Evolutionary conservation across 208 protist species (phyloP).

Genomic region (Tritrichomonas musculus): DNA sequence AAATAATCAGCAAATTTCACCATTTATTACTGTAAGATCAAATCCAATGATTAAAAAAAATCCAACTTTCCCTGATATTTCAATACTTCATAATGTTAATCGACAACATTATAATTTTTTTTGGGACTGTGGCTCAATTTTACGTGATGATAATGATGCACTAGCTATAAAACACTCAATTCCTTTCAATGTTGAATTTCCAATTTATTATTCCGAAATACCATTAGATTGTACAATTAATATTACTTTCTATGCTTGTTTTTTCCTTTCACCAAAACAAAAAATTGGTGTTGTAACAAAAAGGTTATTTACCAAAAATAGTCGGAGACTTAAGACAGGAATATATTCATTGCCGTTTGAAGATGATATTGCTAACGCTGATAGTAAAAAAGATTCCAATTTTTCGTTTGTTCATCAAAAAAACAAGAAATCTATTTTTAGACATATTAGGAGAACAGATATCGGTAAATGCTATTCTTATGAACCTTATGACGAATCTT

Average conservation of each 20-base stretch:
- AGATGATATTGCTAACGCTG: no score
- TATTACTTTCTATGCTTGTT: neutral
- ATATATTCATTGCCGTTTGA: neutral
- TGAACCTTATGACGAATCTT: neutral
- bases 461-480: neutral
- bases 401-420: no score
- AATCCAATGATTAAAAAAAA: neutral
- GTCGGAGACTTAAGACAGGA: neutral
- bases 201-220: conserved; percentile 19
- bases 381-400: no score
- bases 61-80: neutral
- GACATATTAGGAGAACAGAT: neutral
- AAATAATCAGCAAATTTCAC: neutral
- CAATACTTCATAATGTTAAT: neutral
- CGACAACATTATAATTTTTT: neutral
- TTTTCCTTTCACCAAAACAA: neutral
- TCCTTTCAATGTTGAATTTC: conserved; percentile 10
- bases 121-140: neutral
- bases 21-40: neutral
- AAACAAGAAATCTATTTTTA: neutral
- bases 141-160: no score
- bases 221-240: neutral
- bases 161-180: no score
- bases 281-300: neutral
- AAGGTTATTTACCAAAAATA: neutral